Evolutionary conservation across 129 eudicot species (phyloP), one percentile per base, ranked within the genome.

Genomic region (Helichrysum umbraculigerum): DNA sequence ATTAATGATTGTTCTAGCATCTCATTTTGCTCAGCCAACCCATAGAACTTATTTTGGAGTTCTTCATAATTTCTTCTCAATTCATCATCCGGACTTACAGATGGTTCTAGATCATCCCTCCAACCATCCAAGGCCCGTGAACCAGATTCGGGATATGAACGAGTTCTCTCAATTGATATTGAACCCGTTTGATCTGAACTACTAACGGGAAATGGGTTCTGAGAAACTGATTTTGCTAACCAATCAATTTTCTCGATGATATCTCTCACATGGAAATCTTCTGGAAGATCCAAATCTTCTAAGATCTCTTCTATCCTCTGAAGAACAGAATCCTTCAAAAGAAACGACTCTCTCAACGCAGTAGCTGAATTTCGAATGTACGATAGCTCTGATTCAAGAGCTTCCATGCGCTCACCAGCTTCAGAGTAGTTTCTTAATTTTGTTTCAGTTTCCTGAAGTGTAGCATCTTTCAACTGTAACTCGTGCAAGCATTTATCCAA

Each of bases 361-460:
- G 99, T 94, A 29, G 99, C 97, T 25, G 99, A 94, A 81, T 91
- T 91, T 30, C 99, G 96, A 82, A 94, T 94, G 86, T 94, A 94
- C 14, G 99, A 88, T 14, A 94, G 94, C 87, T 94, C 99, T 33
- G 99, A 91, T 86, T 94, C 97, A 68, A 94, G 86, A 76, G 99
- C 97, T 89, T 94, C 99, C 93, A 91, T 87, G 65, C 99, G 90
- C 76, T 91, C 99, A 74, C 97, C 99, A 8, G 97, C 99, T 82
- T 94, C 99, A 25, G 90, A 87, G 77, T 94, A 94, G 54, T 84
- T 57, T 85, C 85, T 91, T 16, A 94, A 84, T 66, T 89, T 91
- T 61, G 84, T 81, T 78, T 91, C 99, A 32, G 83, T 85, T 64
- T 94, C 99, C 70, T 82, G 85, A 81, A 94, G 78, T 81, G 91